Evolutionary conservation across 2,329 filamentous ascomycete species (phyloP).

Genomic region (Boeremia lycopersici): DNA sequence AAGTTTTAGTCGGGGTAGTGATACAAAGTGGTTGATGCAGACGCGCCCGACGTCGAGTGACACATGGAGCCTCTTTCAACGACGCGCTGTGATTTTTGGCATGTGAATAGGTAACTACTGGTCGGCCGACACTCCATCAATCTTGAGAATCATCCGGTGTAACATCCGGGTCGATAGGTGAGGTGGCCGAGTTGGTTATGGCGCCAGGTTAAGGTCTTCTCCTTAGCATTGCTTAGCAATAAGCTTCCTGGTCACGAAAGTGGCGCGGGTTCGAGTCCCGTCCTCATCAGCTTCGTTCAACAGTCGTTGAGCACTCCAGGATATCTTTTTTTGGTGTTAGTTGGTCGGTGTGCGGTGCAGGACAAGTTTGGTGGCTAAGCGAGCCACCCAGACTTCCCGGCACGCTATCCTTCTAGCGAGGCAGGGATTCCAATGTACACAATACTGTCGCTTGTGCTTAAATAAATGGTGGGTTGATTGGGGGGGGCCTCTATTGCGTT

Average conservation of each 20-base stretch:
- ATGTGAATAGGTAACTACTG: too few species aligned
- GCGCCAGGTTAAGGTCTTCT: constrained; percentile 19
- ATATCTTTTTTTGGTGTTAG: constrained; percentile 2
- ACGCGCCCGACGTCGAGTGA: too few species aligned
- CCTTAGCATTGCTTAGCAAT: constrained; percentile 18
- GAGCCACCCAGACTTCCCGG: background rate
- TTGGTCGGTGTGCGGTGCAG: background rate
- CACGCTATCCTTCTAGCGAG: too few species aligned
- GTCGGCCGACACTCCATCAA: too few species aligned
- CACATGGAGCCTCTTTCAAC: too few species aligned
- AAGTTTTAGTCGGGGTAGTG: background rate
- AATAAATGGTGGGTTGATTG: too few species aligned
- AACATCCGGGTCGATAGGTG: background rate
- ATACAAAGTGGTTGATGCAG: background rate
- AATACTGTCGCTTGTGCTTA: too few species aligned
- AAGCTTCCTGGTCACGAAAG: constrained; percentile 21
- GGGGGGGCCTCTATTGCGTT: too few species aligned
- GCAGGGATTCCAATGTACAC: too few species aligned
- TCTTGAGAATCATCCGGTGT: background rate
- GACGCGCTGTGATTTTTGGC: too few species aligned
- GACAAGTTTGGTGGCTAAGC: background rate
- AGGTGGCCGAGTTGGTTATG: constrained; percentile 21
- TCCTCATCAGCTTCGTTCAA: constrained; percentile 17
- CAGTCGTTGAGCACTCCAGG: background rate
- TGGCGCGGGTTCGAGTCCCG: constrained; percentile 19